Conservation (phyloP, 768 basidiomycete species). For the Pleurotus citrinopileatus region DNA sequence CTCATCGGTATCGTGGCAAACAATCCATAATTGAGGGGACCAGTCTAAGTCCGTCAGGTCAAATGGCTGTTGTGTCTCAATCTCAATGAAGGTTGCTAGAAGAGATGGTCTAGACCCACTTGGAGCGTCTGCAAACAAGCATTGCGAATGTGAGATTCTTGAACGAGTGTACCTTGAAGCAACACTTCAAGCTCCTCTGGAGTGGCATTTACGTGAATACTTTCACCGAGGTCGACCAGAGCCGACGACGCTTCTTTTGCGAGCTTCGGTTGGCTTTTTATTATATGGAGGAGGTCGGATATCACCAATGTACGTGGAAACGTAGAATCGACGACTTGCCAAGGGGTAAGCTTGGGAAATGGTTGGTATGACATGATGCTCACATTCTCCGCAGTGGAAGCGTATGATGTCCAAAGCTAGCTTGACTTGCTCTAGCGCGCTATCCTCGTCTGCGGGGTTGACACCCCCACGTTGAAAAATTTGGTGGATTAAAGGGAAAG, state of each 20-base stretch:
- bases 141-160: conserved; percentile 85
- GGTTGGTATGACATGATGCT: conserved; percentile 22
- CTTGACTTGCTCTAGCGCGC: conserved; percentile 74
- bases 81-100: conserved; percentile 4
- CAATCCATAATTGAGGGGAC: conserved; percentile 86
- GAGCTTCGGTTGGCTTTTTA: conserved; percentile 75
- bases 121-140: conserved; percentile 90
- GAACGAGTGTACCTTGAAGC: conserved; percentile 71
- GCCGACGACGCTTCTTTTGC: conserved; percentile 82
- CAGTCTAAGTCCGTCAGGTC: conserved; percentile 95
- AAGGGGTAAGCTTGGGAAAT: conserved; percentile 3
- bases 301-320: conserved; percentile 78
- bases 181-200: conserved; percentile 62
- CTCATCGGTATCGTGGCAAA: conserved; percentile 81
- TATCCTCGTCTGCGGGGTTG: conserved; percentile 62
- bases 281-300: conserved; percentile 64
- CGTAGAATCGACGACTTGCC: conserved; percentile 65
- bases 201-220: conserved; percentile 65
- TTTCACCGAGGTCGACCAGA: conserved; percentile 77
- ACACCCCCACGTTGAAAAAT: conserved; percentile 73
- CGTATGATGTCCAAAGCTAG: conserved; percentile 68
- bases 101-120: conserved; percentile 39
- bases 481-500: conserved; percentile 69
- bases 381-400: conserved; percentile 74
- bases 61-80: conserved; percentile 61